These are phyloP conservation scores for Paramyrothecium sp. DNA, from an alignment of 2,329 filamentous ascomycete genomes.

Conservation along the genomic window DNA sequence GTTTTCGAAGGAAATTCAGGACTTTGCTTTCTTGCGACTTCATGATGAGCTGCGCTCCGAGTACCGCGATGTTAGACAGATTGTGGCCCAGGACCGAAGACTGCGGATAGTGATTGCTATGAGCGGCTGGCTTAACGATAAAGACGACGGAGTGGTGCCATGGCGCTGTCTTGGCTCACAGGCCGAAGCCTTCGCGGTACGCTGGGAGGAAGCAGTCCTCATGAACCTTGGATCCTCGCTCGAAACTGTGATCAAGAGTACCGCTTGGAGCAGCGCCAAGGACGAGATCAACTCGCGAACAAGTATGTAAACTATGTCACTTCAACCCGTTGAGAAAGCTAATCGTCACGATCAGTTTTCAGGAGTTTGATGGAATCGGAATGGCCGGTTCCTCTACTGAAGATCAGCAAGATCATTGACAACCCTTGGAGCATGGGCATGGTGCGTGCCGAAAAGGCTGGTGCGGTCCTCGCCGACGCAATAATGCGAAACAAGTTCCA, in stretches of 20 bases:
- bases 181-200: conserved; percentile 77
- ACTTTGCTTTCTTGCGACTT: conserved; percentile 83
- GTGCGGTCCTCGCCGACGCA: conserved; percentile 71
- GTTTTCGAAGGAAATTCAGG: conserved; percentile 82
- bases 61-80: conserved; percentile 46
- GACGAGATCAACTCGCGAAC: conserved; percentile 44
- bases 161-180: conserved; percentile 75
- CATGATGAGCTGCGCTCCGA: conserved; percentile 43
- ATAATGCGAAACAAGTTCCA: conserved; percentile 75
- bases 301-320: conserved; percentile 35
- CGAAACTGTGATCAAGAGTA: conserved; percentile 72
- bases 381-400: conserved; percentile 64
- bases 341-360: conserved; percentile 38
- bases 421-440: conserved; percentile 80
- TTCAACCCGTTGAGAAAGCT: conserved; percentile 11
- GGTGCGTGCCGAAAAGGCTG: conserved; percentile 72
- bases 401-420: conserved; percentile 72
- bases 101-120: conserved; percentile 82
- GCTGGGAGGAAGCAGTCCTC: conserved; percentile 79
- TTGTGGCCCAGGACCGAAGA: conserved; percentile 59
- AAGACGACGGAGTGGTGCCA: conserved; percentile 66
- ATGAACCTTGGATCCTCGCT: conserved; percentile 76
- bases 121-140: conserved; percentile 75
- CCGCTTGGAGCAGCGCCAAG: conserved; percentile 73
- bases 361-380: conserved; percentile 54